phyloP scores from a whole-genome alignment of 2,329 filamentous ascomycete species.

The Ceratocystis variospora region DNA sequence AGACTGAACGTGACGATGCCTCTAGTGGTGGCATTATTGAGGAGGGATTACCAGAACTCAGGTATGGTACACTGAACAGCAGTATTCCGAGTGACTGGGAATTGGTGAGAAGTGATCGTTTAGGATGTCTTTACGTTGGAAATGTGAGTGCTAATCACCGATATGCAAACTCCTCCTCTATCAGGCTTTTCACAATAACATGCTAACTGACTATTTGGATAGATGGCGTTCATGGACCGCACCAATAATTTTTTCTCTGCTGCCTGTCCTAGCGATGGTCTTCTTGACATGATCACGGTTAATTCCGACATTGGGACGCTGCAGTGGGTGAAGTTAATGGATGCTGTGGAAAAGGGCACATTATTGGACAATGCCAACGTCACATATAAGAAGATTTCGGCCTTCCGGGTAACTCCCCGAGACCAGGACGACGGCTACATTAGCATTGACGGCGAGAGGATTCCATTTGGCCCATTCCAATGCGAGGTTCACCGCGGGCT shows the following conservation, averaged over 20 bases:
- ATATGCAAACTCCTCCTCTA: neutral
- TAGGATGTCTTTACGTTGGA: constrained; percentile 88
- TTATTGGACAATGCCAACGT: constrained; percentile 73
- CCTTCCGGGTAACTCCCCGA: constrained; percentile 70
- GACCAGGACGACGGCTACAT: constrained; percentile 65
- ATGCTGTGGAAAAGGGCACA: constrained; percentile 55
- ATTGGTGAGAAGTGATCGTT: constrained; percentile 54
- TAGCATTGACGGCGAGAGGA: constrained; percentile 80
- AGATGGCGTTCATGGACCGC: constrained; percentile 84
- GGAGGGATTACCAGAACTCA: constrained; percentile 53
- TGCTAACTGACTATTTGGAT: neutral
- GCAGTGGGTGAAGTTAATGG: constrained; percentile 54
- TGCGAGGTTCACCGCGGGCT: constrained; percentile 73
- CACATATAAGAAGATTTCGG: constrained; percentile 71
- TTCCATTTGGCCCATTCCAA: constrained; percentile 83
- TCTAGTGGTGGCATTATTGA: constrained; percentile 21
- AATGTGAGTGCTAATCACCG: constrained; percentile 44
- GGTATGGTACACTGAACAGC: constrained; percentile 69
- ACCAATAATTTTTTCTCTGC: constrained; percentile 80
- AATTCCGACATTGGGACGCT: constrained; percentile 57
- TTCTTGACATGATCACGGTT: constrained; percentile 71
- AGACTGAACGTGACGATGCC: constrained; percentile 22
- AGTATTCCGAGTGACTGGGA: constrained; percentile 67
- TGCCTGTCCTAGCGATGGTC: constrained; percentile 67
- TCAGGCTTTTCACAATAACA: neutral